Evolutionary conservation across 768 basidiomycete genomes (phyloP), one percentile per base, ranked within the genome.

Genomic region (Suillus ampliporus): DNA sequence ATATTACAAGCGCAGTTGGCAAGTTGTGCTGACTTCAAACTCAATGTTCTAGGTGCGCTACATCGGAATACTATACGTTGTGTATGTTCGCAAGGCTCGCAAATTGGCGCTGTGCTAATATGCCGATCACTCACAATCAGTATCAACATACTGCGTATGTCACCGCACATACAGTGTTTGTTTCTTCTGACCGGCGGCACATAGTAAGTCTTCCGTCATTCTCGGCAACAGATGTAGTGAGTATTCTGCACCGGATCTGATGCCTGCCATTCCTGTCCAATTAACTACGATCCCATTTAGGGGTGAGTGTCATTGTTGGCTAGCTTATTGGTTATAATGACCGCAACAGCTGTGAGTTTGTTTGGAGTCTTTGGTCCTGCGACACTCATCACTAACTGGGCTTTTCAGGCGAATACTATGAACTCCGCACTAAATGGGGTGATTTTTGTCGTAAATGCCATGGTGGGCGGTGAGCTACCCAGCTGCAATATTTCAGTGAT

Each of bases 21-120:
- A n/a, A 51, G 5, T 34, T 5, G 50, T 34, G 2, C n/a, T 52
- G n/a, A 52, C n/a, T 34, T 52, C 11, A 31, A 10, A n/a, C n/a
- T n/a, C n/a, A 34, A 52, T 34, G n/a, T n/a, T 14, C 2, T 52
- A 52, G 51, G 51, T 52, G 31, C 31, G 51, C n/a, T 52, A 52
- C n/a, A 13, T 34, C 34, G 51, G 31, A 34, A 34, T 52, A 21
- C 10, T 34, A 14, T 52, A 52, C n/a, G 31, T 8, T 52, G 19
- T 21, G 51, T 52, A 52, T 34, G 51, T 52, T 51, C 10, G 11
- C n/a, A 23, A 47, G 44, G 21, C 13, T 35, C 11, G 14, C 19
- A 52, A 34, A 6, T 34, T 34, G 3, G 19, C 31, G 19, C 13
- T 11, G 31, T 7, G 31, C n/a, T 52, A 52, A 52, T 52, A 1